A percentile compares a stretch with the other conserved stretches of the same genome.
phyloP scores from a whole-genome alignment of 73 alveolate genomes.

The Tetrahymena malaccensis region DNA sequence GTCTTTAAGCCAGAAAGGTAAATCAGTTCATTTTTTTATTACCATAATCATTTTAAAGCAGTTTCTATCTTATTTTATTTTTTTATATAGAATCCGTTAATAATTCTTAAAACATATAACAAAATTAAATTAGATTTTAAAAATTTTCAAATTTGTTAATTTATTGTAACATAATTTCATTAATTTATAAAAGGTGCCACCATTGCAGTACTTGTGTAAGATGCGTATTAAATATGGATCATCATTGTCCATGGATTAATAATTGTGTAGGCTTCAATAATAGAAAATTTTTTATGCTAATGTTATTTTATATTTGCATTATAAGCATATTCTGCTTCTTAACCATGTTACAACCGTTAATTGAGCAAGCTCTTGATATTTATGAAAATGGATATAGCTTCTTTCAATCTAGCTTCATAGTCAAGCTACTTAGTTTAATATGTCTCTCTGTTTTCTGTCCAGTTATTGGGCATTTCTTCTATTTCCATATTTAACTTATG shows the following conservation, averaged over 20 bases:
- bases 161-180: background rate
- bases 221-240: conserved; percentile 95
- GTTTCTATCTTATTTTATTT: background rate
- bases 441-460: conserved; percentile 40
- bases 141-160: background rate
- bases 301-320: conserved; percentile 66
- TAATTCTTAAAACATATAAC: background rate
- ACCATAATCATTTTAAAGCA: background rate
- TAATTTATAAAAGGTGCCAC: conserved; percentile 56
- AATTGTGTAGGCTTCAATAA: conserved; percentile 94
- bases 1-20: conserved; percentile 90
- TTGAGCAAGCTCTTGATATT: background rate
- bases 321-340: conserved; percentile 33
- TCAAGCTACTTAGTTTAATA: background rate
- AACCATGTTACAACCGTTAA: conserved; percentile 5
- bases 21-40: no score
- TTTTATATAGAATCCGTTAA: background rate
- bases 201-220: conserved; percentile 95
- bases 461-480: conserved; percentile 42
- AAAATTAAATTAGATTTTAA: no score
- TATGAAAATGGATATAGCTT: background rate
- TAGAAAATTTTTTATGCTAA: conserved; percentile 78
- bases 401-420: background rate
- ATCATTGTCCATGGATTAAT: conserved; percentile 96
- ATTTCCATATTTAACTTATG: conserved; percentile 53